Conservation (phyloP, 306 rosid genomes). For the Mimosa bimucronata region DNA sequence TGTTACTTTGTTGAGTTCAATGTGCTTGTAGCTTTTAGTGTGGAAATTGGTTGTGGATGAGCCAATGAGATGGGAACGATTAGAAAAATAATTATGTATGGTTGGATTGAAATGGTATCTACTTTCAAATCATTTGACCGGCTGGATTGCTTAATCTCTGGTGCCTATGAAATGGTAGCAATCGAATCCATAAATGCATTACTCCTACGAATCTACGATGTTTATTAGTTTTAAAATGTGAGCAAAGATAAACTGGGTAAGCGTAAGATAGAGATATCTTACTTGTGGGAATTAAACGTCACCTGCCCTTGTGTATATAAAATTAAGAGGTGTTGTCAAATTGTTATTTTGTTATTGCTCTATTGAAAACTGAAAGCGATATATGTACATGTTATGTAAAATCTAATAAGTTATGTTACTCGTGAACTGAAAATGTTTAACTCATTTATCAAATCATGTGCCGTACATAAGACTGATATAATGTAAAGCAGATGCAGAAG, state of each 20-base stretch:
- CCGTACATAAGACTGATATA: neutral
- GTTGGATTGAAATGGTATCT: constrained; percentile 17
- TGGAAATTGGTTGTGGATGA: constrained; percentile 32
- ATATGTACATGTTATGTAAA: no score
- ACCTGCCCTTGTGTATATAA: neutral
- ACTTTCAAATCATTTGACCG: neutral
- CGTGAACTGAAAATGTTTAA: neutral
- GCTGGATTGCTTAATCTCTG: constrained; percentile 22
- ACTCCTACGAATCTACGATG: no score
- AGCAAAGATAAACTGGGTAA: neutral
- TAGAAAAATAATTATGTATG: neutral
- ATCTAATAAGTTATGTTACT: neutral
- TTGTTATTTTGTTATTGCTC: neutral
- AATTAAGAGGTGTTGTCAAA: neutral
- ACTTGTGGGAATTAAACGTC: neutral
- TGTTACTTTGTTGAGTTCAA: constrained; percentile 12
- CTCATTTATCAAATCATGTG: neutral
- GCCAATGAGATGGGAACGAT: constrained; percentile 14
- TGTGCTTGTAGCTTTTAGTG: constrained; percentile 21
- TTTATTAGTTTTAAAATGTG: neutral
- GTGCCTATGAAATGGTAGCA: neutral
- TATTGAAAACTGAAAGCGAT: neutral
- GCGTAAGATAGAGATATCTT: neutral
- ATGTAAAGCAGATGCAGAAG: neutral
- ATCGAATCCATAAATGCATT: neutral